Base-by-base conservation (phyloP, 148 eudicot genomes). In the Nyssa sinensis region DNA sequence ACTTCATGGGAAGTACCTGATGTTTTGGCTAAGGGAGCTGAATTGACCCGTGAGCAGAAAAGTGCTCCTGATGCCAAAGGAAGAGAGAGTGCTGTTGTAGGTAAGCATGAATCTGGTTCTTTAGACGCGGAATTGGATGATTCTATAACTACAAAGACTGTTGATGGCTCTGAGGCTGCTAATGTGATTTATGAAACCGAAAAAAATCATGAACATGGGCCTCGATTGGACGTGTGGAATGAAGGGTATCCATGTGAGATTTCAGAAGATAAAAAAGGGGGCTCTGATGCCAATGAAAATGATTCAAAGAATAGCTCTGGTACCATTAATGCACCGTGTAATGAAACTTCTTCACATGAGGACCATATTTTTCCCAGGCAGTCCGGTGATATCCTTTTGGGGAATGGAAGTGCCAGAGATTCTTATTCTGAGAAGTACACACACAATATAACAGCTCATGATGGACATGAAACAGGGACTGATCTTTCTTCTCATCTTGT, bases 1-100 rank as follows among this genome's bases (percentile, higher is more conserved):
- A 95, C 98, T 27, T 95, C 96, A 23, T 95, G 98, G 98, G 94
- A 83, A 25, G 82, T 89, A 57, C 98, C 98, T 64, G 89, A 84
- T 69, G 82, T 73, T 74, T 69, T 94, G 79, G 80, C 78, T 69
- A 82, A 77, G 80, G 89, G 72, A 78, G 49, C 84, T 64, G 89
- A 74, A 77, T 57, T 69, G 64, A 66, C 72, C 12, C 72, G 58
- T 72, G 81, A 68, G 41, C 79, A 66, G 66, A 84, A 84, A 66
- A 73, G 71, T 58, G 82, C 37, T 66, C 75, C 67, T 51, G 81
- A 74, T 67, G 30, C 80, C 59, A 86, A 78, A 75, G 81, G 67
- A 66, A 73, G 70, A 33, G 81, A 68, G 19, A 71, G 13, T 78
- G 69, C 73, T 78, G 67, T 69, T 39, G 55, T 39, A 53, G 85